Evolutionary conservation across 768 basidiomycete species (phyloP).

Genomic region (Gyrodon lividus): DNA sequence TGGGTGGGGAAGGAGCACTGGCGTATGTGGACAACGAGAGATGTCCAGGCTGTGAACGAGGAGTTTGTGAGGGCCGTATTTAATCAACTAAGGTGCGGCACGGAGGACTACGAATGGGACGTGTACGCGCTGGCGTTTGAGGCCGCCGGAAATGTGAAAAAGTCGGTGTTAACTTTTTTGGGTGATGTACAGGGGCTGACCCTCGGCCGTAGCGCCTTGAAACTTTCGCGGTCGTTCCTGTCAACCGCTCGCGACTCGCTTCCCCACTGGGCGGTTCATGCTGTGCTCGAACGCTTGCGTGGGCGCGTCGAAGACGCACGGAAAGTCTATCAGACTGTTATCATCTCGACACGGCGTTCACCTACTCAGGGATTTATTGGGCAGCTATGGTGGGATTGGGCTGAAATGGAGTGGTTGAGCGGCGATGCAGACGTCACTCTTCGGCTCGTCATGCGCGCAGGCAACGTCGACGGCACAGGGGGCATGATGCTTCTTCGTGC

Average conservation of each 20-base stretch:
- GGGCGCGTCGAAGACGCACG: conserved; percentile 67
- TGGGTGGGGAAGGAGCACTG: conserved; percentile 31
- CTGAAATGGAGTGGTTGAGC: conserved; percentile 78
- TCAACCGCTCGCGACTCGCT: conserved; percentile 56
- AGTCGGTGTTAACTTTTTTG: conserved; percentile 33
- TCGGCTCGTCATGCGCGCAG: conserved; percentile 53
- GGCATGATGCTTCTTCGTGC: conserved; percentile 60
- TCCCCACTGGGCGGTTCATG: conserved; percentile 73
- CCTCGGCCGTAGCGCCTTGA: conserved; percentile 52
- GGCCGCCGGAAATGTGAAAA: conserved; percentile 54
- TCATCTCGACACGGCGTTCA: conserved; percentile 44
- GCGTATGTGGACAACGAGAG: conserved; percentile 46
- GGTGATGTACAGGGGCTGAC: conserved; percentile 10
- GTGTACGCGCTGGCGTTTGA: conserved; percentile 65
- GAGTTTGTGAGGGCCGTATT: conserved; percentile 59
- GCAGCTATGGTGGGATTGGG: conserved; percentile 80
- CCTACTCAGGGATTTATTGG: conserved; percentile 37
- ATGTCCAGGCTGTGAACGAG: conserved; percentile 50
- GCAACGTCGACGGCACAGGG: conserved; percentile 49
- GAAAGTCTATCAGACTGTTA: conserved; percentile 72
- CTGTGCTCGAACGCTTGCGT: conserved; percentile 66
- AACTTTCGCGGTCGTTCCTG: conserved; percentile 64
- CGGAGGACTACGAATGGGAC: conserved; percentile 65
- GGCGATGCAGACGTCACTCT: conserved; percentile 50
- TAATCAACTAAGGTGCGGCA: conserved; percentile 47